Percentiles rank a stretch among this genome's conserved stretches.
Conservation (phyloP, 2,329 filamentous ascomycete genomes). For the Sarocladium kiliense region DNA sequence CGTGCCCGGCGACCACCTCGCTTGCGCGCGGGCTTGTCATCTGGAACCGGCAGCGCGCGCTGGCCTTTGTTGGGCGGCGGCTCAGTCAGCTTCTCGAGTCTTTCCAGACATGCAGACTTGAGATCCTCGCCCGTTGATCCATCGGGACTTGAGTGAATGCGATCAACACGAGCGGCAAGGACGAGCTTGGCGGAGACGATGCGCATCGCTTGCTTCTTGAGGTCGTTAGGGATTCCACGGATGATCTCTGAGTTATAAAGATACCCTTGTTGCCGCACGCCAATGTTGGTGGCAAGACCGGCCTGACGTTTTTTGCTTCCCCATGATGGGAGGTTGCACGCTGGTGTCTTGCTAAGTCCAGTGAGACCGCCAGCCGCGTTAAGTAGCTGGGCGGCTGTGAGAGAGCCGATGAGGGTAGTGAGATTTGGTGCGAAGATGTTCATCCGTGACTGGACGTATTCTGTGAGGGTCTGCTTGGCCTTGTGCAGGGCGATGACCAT, state of each 20-base stretch:
- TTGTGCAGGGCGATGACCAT: conserved; percentile 84
- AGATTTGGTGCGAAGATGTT: conserved; percentile 92
- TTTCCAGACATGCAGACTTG: conserved; percentile 74
- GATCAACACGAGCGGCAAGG: conserved; percentile 86
- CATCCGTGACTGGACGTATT: conserved; percentile 97
- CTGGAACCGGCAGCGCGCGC: conserved; percentile 82
- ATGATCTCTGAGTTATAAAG: conserved; percentile 91
- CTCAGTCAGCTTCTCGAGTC: conserved; percentile 88
- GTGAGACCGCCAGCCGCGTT: conserved; percentile 88
- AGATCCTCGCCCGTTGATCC: conserved; percentile 80
- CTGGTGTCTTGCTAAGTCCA: conserved; percentile 83
- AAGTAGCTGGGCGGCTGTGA: conserved; percentile 93
- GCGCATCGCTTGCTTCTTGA: conserved; percentile 90
- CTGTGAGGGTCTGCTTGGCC: conserved; percentile 80
- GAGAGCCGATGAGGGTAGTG: conserved; percentile 81
- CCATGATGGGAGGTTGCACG: conserved; percentile 87
- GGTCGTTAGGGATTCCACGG: conserved; percentile 73
- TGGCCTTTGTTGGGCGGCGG: conserved; percentile 84
- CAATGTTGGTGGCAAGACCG: conserved; percentile 88
- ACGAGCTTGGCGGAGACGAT: conserved; percentile 92
- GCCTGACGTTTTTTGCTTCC: conserved; percentile 83
- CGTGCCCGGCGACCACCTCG: conserved; percentile 83
- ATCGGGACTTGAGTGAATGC: conserved; percentile 74
- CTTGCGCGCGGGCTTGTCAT: conserved; percentile 92
- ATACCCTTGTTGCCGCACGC: conserved; percentile 86